Conservation (phyloP, 202 grass and related monocot genomes). For the Saccharum hybrid region DNA sequence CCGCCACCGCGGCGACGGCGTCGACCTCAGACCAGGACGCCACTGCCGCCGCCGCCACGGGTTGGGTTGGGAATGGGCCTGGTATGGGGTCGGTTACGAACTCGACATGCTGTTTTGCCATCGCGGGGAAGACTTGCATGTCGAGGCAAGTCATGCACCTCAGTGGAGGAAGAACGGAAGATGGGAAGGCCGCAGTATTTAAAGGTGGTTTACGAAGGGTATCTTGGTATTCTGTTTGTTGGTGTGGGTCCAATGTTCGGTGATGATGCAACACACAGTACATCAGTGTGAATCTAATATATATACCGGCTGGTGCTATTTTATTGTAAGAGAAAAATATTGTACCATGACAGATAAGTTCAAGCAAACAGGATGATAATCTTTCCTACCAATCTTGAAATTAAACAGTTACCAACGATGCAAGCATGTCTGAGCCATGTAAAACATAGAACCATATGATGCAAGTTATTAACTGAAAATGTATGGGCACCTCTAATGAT, state of each 20-base stretch:
- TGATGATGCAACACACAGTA: background rate
- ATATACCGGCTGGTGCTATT: no score
- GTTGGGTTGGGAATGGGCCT: background rate
- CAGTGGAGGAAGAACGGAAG: conserved; percentile 55
- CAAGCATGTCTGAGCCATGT: no score
- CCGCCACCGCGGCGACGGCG: background rate
- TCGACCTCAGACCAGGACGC: background rate
- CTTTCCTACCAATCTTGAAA: no score
- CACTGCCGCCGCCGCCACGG: background rate
- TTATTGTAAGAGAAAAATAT: no score
- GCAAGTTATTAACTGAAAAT: no score
- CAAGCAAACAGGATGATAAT: no score
- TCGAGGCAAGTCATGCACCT: background rate
- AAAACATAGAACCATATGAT: no score
- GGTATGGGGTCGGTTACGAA: conserved; percentile 5
- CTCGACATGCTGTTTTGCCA: background rate
- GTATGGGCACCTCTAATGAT: no score
- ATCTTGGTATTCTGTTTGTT: background rate
- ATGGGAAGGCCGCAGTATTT: conserved; percentile 60
- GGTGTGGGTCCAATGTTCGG: background rate
- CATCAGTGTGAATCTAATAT: no score
- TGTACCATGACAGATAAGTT: no score
- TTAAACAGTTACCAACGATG: no score
- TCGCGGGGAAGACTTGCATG: conserved; percentile 4
- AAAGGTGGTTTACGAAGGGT: conserved; percentile 37